Base-by-base conservation (phyloP, 768 basidiomycete genomes). In the Xerocomellus intermedius region DNA sequence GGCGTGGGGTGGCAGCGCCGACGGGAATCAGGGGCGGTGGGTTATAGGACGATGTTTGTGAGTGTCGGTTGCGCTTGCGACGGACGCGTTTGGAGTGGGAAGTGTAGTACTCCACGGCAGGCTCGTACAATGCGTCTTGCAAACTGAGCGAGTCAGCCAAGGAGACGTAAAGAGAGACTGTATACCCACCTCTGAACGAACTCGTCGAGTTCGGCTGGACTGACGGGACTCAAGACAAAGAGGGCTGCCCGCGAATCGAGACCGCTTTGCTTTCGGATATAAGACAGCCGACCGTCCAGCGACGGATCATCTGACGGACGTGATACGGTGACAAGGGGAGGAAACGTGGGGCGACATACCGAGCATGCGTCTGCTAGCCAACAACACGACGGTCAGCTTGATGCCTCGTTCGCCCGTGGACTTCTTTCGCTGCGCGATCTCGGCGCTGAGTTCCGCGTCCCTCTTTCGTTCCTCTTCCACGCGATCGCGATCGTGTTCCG, bases 221-320 rank as follows among this genome's bases (percentile, higher is more conserved):
- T 85, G 33, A 99, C 94, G 22, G 97, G 97, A 60, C 93, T 94
- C 19, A 98, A 79, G 19, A 98, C 96, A 65, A 98, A 99, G 12
- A 98, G 75, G 0, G 93, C 91, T 0, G 95, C 96, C 52, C 91
- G 83, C 2, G 94, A 89, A 67, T 97, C 95, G 2, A 99, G 80
- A 2, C 87, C 88, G 43, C 92, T 91, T 59, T 94, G 89, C 55
- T 89, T 81, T 51, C 97, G 81, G 53, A 99, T 91, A 64, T 79
- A 91, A 0, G 94, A 93, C 52, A 98, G 74, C 17, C 97, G 82
- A 4, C 81, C 64, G 69, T 98, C 97, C 42, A 98, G 76, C 0
- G 83, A 71, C 2, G 92, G 85, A 59, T 97, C 92, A 60, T 98
- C 96, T 95, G 61, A 38, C 8, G 41, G 19, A 28, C 52, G 42